A percentile compares a stretch with the other conserved stretches of the same genome.
These are phyloP conservation scores for Graphilbum ipis-grandicollis DNA, from an alignment of 2,329 filamentous ascomycete genomes.

Conservation along the genomic window DNA sequence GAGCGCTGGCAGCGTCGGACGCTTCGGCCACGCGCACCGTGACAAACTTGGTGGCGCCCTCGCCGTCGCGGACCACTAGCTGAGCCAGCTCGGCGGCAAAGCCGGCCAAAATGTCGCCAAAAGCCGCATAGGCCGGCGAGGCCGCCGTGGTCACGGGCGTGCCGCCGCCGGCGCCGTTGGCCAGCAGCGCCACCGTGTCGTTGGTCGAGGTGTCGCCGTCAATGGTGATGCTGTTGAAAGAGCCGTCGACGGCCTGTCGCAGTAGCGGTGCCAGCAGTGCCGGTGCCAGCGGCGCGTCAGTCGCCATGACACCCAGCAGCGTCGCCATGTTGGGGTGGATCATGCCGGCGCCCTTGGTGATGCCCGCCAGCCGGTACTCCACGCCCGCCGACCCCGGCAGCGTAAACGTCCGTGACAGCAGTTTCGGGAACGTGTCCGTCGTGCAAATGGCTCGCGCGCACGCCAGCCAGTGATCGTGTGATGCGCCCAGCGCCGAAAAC, in stretches of 20 bases:
- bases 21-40: slow-evolving; percentile 72
- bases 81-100: slow-evolving; percentile 78
- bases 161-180: slow-evolving; percentile 72
- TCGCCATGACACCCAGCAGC: slow-evolving; percentile 77
- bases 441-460: slow-evolving; percentile 90
- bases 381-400: slow-evolving; percentile 62
- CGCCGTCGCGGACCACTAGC: slow-evolving; percentile 86
- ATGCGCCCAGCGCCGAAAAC: slow-evolving; percentile 49
- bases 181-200: slow-evolving; percentile 86
- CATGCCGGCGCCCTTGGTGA: slow-evolving; percentile 98
- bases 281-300: slow-evolving; percentile 66
- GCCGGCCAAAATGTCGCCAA: slow-evolving; percentile 52
- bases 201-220: slow-evolving; percentile 97
- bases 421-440: slow-evolving; percentile 95
- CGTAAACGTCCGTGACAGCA: slow-evolving; percentile 68
- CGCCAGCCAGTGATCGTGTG: slow-evolving; percentile 73
- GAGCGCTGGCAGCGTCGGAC: slow-evolving; percentile 49
- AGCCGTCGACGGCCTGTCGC: slow-evolving; percentile 56
- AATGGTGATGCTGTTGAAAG: slow-evolving; percentile 93
- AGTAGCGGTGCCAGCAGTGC: slow-evolving; percentile 52
- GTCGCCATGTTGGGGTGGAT: slow-evolving; percentile 99
- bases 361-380: slow-evolving; percentile 75
- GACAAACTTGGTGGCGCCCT: slow-evolving; percentile 96
- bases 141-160: slow-evolving; percentile 23
- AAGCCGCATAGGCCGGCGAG: slow-evolving; percentile 44